Evolutionary conservation across 2,329 filamentous ascomycete species (phyloP), one percentile per base, ranked within the genome.

Genomic region (Aureobasidium sp.): DNA sequence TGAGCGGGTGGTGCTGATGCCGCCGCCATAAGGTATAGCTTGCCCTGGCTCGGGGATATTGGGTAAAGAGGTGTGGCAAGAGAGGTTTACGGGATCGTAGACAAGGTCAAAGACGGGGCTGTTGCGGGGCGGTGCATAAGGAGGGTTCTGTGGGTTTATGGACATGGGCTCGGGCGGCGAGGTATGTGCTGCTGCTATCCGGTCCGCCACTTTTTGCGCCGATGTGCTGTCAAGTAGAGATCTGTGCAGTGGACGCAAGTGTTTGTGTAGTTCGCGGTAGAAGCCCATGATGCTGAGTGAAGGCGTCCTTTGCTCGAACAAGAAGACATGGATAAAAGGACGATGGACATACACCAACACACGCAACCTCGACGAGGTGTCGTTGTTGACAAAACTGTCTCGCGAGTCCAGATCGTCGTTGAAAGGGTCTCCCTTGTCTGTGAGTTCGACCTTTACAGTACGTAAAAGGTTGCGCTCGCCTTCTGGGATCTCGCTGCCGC

Each of bases 241-340:
- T 57, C 75, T 75, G 64, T 80, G 76, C 1, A 81, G 73, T 0
- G 78, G 77, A 2, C 71, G 70, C 63, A 85, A 69, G 70, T 81
- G 83, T 24, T 75, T 77, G 65, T 84, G 79, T 3, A 85, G 68
- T 61, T 79, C 74, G 54, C 72, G 73, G 69, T 80, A 81, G 69
- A 80, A 79, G 12, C 70, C 69, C 2, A 74, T 67, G 8, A 77
- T 71, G 39, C 68, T 70, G 19, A 82, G 70, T 1, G 84, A 82
- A 60, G 83, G 79, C 7, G 87, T 86, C 50, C 79, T 78, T 45
- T 81, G 76, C 52, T 81, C 75, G 72, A 93, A 93, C 4, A 94
- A 77, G 64, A 94, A 87, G 1, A 86, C 83, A 71, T 89, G 92
- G 52, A 93, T 82, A 73, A 93, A 93, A 0, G 90, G 90, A 27